Evolutionary conservation across 2,329 filamentous ascomycete species (phyloP).

Genomic region (Rachicladosporium sp.): DNA sequence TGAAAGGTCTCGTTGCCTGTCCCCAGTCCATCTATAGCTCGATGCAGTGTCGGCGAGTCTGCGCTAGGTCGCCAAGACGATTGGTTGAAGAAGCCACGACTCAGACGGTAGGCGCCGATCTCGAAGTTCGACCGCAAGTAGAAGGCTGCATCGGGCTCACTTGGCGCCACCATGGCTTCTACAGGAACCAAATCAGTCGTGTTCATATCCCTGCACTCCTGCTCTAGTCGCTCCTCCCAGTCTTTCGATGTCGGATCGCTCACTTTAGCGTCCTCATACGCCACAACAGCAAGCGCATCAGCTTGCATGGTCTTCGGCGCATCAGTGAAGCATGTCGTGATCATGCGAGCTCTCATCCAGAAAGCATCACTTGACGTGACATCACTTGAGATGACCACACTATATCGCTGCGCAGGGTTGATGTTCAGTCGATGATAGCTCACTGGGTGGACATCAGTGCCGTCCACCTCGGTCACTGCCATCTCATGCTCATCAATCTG

Average conservation of each 20-base stretch:
- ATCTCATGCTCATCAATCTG: slow-evolving; percentile 53
- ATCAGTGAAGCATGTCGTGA: slow-evolving; percentile 47
- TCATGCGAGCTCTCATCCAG: slow-evolving; percentile 46
- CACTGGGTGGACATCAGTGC: slow-evolving; percentile 46
- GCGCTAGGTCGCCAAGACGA: slow-evolving; percentile 42
- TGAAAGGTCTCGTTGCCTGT: slow-evolving; percentile 18
- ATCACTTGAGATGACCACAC: slow-evolving; percentile 47
- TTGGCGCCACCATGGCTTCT: slow-evolving; percentile 30
- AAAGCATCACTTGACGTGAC: slow-evolving; percentile 19
- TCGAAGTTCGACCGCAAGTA: slow-evolving; percentile 47
- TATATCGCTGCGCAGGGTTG: slow-evolving; percentile 58
- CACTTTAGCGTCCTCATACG: slow-evolving; percentile 25
- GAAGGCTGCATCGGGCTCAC: slow-evolving; percentile 39
- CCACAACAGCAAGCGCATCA: slow-evolving; percentile 39
- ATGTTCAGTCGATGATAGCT: slow-evolving; percentile 48
- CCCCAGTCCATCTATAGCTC: slow-evolving; percentile 35
- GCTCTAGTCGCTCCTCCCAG: slow-evolving; percentile 38
- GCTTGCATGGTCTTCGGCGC: slow-evolving; percentile 34
- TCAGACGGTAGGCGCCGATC: slow-evolving; percentile 46
- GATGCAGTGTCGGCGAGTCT: slow-evolving; percentile 38
- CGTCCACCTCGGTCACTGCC: slow-evolving; percentile 54
- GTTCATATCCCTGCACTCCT: slow-evolving; percentile 41
- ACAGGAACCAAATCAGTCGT: slow-evolving; percentile 36
- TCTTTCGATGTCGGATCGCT: slow-evolving; percentile 31
- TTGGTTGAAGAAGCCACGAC: slow-evolving; percentile 47